A percentile compares a stretch with the other conserved stretches of the same genome.
phyloP scores from a whole-genome alignment of 2,329 filamentous ascomycete species.

The Neofusicoccum kwambonambiense region DNA sequence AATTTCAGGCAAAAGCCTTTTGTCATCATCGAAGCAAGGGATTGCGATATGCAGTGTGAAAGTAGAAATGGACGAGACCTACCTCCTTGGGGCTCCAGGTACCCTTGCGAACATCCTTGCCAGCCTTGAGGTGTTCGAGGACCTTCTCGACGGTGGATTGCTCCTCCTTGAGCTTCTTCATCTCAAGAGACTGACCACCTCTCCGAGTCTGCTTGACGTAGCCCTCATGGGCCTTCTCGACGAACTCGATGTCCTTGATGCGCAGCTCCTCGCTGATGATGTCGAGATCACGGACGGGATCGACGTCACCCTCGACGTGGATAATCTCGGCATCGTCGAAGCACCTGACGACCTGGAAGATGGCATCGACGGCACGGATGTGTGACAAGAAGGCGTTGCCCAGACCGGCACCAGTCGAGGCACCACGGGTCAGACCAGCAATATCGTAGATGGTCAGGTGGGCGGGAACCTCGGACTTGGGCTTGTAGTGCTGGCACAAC shows the following conservation, averaged over 20 bases:
- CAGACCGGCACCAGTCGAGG: slow-evolving; percentile 94
- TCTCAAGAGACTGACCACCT: slow-evolving; percentile 92
- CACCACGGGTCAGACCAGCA: slow-evolving; percentile 90
- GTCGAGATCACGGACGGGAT: slow-evolving; percentile 87
- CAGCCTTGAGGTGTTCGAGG: slow-evolving; percentile 75
- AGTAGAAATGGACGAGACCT: slow-evolving; percentile 45
- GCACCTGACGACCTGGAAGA: slow-evolving; percentile 94
- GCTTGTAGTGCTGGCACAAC: slow-evolving; percentile 94
- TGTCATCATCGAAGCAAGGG: slow-evolving; percentile 77
- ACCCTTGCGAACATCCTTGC: slow-evolving; percentile 91
- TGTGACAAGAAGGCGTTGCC: slow-evolving; percentile 98
- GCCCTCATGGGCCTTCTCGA: slow-evolving; percentile 89
- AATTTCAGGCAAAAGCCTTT: slow-evolving; percentile 85
- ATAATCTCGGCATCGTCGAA: slow-evolving; percentile 99
- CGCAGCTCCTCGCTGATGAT: slow-evolving; percentile 97
- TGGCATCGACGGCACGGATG: slow-evolving; percentile 96
- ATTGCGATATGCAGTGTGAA: not conserved
- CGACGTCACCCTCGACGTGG: slow-evolving; percentile 97
- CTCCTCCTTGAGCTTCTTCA: slow-evolving; percentile 96
- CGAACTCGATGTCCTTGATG: slow-evolving; percentile 98
- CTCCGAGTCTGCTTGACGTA: slow-evolving; percentile 91
- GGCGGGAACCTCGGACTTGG: slow-evolving; percentile 94
- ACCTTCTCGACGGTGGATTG: slow-evolving; percentile 92
- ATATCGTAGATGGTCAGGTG: slow-evolving; percentile 99
- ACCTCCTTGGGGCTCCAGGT: slow-evolving; percentile 94